phyloP scores from a whole-genome alignment of 1,284 basidiomycete species.

The Rhodotorula glutinis region DNA sequence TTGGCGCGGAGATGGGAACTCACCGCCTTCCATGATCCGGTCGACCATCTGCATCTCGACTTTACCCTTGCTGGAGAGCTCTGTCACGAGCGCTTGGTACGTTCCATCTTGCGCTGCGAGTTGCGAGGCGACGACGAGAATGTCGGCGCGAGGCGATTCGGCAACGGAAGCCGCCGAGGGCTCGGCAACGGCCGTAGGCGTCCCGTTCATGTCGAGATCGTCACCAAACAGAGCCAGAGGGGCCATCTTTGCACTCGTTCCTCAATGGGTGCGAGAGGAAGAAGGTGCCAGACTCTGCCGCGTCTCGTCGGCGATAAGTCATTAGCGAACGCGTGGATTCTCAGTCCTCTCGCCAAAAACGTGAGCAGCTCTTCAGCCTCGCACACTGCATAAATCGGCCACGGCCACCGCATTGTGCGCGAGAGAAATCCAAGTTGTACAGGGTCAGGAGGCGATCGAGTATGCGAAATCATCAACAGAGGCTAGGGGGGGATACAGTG shows the following conservation, averaged over 20 bases:
- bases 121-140: constrained; percentile 34
- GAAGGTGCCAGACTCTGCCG: neutral
- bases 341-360: no score
- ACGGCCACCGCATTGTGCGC: no score
- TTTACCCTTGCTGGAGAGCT: constrained; percentile 21
- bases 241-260: constrained; percentile 2
- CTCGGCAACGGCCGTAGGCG: constrained; percentile 4
- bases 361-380: no score
- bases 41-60: constrained; percentile 40
- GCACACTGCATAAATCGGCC: no score
- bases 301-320: neutral
- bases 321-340: no score
- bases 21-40: constrained; percentile 37
- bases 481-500: neutral
- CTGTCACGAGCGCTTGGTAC: constrained; percentile 34
- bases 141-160: constrained; percentile 1
- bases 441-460: no score
- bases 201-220: constrained; percentile 29
- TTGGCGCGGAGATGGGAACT: neutral
- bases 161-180: neutral
- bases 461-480: neutral
- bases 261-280: neutral
- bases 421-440: neutral
- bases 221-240: constrained; percentile 21
- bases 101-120: constrained; percentile 36